These are phyloP conservation scores for Pterocarpus macrocarpus DNA, from an alignment of 306 rosid genomes.

Conservation along the genomic window DNA sequence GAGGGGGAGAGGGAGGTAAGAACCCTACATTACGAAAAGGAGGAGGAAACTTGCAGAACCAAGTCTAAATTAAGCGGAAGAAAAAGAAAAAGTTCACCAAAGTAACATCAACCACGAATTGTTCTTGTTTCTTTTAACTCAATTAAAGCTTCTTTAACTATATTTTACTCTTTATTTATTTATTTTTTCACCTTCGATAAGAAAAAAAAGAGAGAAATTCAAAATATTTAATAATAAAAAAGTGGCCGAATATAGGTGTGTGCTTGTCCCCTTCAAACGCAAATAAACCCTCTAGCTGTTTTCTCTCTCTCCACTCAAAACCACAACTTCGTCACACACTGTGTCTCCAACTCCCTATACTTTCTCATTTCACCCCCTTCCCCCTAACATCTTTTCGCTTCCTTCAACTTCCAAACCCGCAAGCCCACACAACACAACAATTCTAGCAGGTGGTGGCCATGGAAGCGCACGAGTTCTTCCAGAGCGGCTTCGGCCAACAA, in stretches of 20 bases:
- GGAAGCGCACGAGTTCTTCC: constrained; percentile 77
- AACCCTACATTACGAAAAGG: not conserved
- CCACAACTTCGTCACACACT: constrained; percentile 64
- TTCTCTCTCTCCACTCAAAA: constrained; percentile 58
- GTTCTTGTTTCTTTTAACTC: constrained; percentile 42
- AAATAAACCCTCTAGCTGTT: constrained; percentile 57
- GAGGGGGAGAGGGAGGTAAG: not conserved
- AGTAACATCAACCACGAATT: constrained; percentile 51
- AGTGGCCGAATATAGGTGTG: constrained; percentile 60
- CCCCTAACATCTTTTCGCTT: constrained; percentile 31
- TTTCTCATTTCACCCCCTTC: constrained; percentile 49
- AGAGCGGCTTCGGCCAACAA: constrained; percentile 57
- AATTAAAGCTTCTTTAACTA: constrained; percentile 55
- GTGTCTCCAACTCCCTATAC: constrained; percentile 48
- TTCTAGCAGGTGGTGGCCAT: constrained; percentile 17
- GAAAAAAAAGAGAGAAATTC: not conserved
- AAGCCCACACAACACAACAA: not conserved
- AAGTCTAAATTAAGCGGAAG: not conserved
- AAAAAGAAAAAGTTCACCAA: constrained; percentile 48
- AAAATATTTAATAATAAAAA: not conserved
- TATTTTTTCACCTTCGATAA: constrained; percentile 35
- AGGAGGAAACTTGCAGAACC: constrained; percentile 19
- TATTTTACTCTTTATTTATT: constrained; percentile 4
- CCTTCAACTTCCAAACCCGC: constrained; percentile 29
- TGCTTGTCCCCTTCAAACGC: constrained; percentile 74